These are phyloP conservation scores for Capsicum pubescens DNA, from an alignment of 257 asterid genomes.

Conservation along the genomic window DNA sequence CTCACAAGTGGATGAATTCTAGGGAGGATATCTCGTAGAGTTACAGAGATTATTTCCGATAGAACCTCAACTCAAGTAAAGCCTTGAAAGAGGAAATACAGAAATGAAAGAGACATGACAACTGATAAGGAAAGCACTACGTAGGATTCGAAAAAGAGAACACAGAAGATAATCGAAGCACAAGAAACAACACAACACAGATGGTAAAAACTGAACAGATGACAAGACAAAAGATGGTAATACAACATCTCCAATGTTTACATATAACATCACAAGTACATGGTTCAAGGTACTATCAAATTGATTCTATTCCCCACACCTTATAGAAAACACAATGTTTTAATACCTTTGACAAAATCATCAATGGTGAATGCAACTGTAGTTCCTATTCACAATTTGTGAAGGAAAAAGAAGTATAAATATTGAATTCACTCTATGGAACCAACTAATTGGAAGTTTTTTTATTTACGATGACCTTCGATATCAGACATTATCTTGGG, in stretches of 20 bases:
- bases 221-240: not conserved
- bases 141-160: no score
- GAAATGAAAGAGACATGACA: no score
- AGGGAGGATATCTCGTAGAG: no score
- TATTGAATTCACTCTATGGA: not conserved
- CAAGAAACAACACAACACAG: no score
- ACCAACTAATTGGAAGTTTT: not conserved
- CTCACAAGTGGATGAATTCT: no score
- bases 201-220: not conserved
- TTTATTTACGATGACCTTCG: conserved; percentile 55
- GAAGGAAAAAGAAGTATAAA: not conserved
- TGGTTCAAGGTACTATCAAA: conserved; percentile 14
- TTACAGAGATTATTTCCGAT: no score
- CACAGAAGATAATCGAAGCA: no score
- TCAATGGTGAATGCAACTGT: not conserved
- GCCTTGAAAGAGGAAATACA: no score
- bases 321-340: not conserved
- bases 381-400: not conserved
- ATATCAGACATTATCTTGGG: conserved; percentile 62
- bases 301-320: not conserved
- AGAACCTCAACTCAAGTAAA: no score
- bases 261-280: not conserved
- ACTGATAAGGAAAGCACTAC: no score
- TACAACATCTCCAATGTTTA: not conserved
- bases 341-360: not conserved